phyloP scores from a whole-genome alignment of 768 basidiomycete genomes.

The button mushroom (Agaricus bisporus) region DNA sequence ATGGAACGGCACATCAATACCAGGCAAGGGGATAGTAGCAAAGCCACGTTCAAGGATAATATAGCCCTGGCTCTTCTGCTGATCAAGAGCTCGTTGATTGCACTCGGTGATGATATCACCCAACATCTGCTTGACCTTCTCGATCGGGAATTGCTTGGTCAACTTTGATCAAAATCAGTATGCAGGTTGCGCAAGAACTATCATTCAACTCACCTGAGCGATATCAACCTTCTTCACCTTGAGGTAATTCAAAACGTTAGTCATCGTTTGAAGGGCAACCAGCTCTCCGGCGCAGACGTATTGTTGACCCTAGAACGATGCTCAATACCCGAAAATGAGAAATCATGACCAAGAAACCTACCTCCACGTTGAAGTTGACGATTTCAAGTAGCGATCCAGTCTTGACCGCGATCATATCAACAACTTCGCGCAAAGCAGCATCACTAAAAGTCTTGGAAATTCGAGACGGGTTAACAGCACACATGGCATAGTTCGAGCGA shows the following conservation, averaged over 20 bases:
- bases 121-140: constrained; percentile 96
- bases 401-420: constrained; percentile 76
- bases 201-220: constrained; percentile 49
- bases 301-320: constrained; percentile 80
- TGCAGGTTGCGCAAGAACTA: constrained; percentile 2
- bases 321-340: background rate
- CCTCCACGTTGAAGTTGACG: constrained; percentile 94
- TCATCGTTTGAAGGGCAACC: constrained; percentile 86
- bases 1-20: constrained; percentile 99
- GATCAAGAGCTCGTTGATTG: constrained; percentile 66
- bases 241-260: constrained; percentile 93
- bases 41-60: constrained; percentile 96
- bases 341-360: constrained; percentile 23
- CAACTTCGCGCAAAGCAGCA: constrained; percentile 92
- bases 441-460: constrained; percentile 95
- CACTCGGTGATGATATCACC: constrained; percentile 85
- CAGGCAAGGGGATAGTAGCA: constrained; percentile 91
- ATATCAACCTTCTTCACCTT: constrained; percentile 97
- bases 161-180: constrained; percentile 40
- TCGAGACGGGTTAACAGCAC: constrained; percentile 96
- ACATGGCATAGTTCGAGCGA: constrained; percentile 97
- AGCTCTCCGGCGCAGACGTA: constrained; percentile 99
- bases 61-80: constrained; percentile 77
- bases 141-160: constrained; percentile 80
- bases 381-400: constrained; percentile 90